Conservation (phyloP, 2,329 filamentous ascomycete species). For the Chrysosporium keratinophilum region DNA sequence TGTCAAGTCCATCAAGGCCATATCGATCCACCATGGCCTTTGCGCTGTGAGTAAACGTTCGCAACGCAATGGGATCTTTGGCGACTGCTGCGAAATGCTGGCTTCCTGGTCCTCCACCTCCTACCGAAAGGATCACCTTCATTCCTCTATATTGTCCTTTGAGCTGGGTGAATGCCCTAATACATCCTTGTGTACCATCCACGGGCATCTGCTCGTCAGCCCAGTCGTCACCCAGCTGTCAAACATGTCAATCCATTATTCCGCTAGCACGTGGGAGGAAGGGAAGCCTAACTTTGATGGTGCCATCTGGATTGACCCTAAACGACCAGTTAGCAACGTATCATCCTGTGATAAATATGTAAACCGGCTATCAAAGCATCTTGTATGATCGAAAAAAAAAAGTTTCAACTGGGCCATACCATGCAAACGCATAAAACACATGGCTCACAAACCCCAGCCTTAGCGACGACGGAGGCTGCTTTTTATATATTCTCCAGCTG, state of each 20-base stretch:
- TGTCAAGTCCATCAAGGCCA: conserved; percentile 64
- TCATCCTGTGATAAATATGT: too few species aligned
- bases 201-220: conserved; percentile 63
- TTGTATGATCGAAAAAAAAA: background rate
- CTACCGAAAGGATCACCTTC: conserved; percentile 66
- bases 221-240: conserved; percentile 67
- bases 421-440: conserved; percentile 73
- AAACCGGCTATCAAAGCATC: background rate
- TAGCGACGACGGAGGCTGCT: conserved; percentile 61
- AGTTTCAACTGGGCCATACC: conserved; percentile 28
- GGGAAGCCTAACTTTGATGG: conserved; percentile 56
- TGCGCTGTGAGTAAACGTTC: conserved; percentile 61
- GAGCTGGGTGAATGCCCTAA: conserved; percentile 62
- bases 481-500: conserved; percentile 63
- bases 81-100: conserved; percentile 60
- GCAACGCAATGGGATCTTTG: conserved; percentile 47
- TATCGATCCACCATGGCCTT: conserved; percentile 58
- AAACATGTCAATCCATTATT: conserved; percentile 3
- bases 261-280: conserved; percentile 19
- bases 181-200: conserved; percentile 59
- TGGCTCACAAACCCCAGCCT: conserved; percentile 69
- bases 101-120: conserved; percentile 54
- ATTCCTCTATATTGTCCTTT: conserved; percentile 61
- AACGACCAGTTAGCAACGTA: conserved; percentile 11
- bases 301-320: conserved; percentile 60